These are phyloP conservation scores for Omphalea diandra DNA, from an alignment of 441 rosid genomes.

Conservation along the genomic window DNA sequence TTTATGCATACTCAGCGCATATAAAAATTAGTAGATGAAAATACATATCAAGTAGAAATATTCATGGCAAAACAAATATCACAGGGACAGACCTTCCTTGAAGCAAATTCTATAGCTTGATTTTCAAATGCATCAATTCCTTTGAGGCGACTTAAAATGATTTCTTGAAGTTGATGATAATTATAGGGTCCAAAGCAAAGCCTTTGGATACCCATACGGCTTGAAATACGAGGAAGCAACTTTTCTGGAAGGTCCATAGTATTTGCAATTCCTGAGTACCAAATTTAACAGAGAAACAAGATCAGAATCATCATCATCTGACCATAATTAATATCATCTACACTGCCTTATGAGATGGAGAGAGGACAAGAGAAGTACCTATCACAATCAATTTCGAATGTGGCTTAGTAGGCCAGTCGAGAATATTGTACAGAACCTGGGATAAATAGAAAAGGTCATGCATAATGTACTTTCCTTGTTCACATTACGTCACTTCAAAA, in stretches of 20 bases:
- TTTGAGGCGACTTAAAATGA: constrained; percentile 72
- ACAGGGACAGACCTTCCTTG: constrained; percentile 63
- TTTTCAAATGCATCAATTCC: constrained; percentile 89
- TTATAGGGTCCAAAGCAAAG: constrained; percentile 96
- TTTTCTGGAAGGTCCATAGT: constrained; percentile 99
- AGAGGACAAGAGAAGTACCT: constrained; percentile 39
- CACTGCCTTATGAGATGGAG: neutral
- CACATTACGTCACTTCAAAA: neutral
- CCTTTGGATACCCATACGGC: constrained; percentile 96
- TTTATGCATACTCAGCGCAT: neutral
- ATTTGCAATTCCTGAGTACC: constrained; percentile 79
- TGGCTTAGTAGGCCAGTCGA: constrained; percentile 95
- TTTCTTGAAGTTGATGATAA: constrained; percentile 90
- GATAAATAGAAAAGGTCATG: constrained; percentile 20
- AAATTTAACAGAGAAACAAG: constrained; percentile 6
- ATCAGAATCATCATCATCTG: constrained; percentile 13
- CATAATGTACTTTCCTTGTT: constrained; percentile 6
- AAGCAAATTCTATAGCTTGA: constrained; percentile 94
- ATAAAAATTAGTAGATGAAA: constrained; percentile 1
- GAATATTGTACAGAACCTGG: constrained; percentile 84
- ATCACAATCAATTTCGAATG: constrained; percentile 82
- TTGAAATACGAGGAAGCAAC: constrained; percentile 95
- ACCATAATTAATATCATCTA: constrained; percentile 7
- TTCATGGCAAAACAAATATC: constrained; percentile 6
- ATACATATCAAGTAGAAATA: constrained; percentile 5